Evolutionary conservation across 768 basidiomycete species (phyloP).

Genomic region (Leucosporidium yakuticum): DNA sequence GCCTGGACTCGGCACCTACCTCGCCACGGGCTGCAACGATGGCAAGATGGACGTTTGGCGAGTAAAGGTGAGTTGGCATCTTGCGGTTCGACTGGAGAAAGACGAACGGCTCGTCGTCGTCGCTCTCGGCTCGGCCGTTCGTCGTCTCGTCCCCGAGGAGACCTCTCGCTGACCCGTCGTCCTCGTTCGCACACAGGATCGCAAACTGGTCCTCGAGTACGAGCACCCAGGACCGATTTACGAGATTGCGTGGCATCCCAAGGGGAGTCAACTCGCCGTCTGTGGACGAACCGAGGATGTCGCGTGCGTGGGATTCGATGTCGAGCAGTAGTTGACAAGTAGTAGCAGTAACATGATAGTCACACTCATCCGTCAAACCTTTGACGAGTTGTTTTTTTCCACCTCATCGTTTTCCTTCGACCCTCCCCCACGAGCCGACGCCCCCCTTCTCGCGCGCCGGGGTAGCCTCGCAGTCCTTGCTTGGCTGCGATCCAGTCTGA

Average conservation of each 20-base stretch:
- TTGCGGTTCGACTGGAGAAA: background rate
- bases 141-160: background rate
- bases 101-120: background rate
- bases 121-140: background rate
- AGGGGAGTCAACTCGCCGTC: constrained; percentile 34
- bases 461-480: too few relatives aligned
- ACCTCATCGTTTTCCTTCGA: too few relatives aligned
- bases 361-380: too few relatives aligned
- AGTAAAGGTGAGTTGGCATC: constrained; percentile 52
- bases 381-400: too few relatives aligned
- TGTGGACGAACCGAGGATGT: constrained; percentile 26
- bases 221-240: constrained; percentile 31
- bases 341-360: too few relatives aligned
- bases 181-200: constrained; percentile 7
- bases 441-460: too few relatives aligned
- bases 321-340: too few relatives aligned
- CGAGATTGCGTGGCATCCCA: constrained; percentile 36
- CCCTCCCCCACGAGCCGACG: too few relatives aligned
- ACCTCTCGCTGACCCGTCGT: background rate
- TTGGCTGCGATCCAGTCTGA: too few relatives aligned
- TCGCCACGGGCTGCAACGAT: constrained; percentile 75
- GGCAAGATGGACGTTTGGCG: constrained; percentile 69
- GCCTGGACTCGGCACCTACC: constrained; percentile 57
- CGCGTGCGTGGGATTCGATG: constrained; percentile 25
- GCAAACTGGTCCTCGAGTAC: constrained; percentile 34